Evolutionary conservation across 2,329 filamentous ascomycete genomes (phyloP).

Genomic region (Aspergillus sp.): DNA sequence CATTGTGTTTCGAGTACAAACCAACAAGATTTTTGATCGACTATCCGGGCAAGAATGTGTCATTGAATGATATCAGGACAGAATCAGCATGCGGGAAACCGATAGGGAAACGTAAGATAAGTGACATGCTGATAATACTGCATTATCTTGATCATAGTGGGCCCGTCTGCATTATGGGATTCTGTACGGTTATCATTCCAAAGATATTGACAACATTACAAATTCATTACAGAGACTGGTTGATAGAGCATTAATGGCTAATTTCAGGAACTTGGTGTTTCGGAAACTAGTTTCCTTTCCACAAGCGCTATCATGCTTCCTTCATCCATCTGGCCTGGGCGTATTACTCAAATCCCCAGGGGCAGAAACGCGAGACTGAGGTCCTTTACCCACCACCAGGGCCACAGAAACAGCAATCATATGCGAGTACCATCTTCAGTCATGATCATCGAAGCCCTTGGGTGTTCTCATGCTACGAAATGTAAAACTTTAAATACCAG

Average conservation of each 20-base stretch:
- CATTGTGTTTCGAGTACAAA: too few species aligned
- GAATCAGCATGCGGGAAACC: neutral
- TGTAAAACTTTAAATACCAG: neutral
- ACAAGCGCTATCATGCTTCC: too few species aligned
- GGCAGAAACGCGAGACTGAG: too few species aligned
- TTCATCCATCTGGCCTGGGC: too few species aligned
- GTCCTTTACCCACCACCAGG: too few species aligned
- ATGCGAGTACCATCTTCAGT: too few species aligned
- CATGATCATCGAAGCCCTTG: too few species aligned
- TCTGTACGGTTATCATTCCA: neutral
- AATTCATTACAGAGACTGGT: neutral
- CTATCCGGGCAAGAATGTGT: neutral
- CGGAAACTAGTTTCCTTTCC: too few species aligned
- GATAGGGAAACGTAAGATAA: neutral
- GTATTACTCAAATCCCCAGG: too few species aligned
- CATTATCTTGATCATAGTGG: neutral
- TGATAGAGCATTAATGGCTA: neutral
- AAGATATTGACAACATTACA: neutral
- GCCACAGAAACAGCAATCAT: too few species aligned
- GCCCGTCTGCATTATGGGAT: neutral
- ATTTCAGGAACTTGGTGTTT: too few species aligned
- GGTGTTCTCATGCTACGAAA: neutral
- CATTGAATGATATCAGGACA: neutral
- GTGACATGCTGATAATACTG: neutral
- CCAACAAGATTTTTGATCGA: too few species aligned